Evolutionary conservation across 768 basidiomycete species (phyloP).

Genomic region (Lentinula edodes): DNA sequence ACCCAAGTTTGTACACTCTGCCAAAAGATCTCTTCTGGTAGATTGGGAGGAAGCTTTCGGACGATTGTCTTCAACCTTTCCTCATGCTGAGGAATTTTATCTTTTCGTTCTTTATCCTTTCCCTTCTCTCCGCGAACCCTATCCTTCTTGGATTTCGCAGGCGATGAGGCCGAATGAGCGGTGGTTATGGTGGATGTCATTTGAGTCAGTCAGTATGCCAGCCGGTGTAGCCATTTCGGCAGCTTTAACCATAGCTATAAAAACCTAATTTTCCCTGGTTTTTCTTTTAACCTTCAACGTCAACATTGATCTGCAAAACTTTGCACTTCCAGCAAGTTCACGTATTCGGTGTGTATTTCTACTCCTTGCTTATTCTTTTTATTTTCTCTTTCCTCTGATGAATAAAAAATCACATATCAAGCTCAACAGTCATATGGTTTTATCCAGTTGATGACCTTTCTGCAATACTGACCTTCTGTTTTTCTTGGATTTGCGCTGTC

Average conservation of each 20-base stretch:
- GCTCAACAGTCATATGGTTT: conserved; percentile 58
- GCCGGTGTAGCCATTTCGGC: background rate
- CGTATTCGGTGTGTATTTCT: background rate
- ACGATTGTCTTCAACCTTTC: conserved; percentile 85
- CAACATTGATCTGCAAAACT: background rate
- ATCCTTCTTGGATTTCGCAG: conserved; percentile 30
- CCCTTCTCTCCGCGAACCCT: conserved; percentile 28
- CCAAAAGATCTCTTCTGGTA: conserved; percentile 95
- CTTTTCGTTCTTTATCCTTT: conserved; percentile 23
- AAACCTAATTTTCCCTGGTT: background rate
- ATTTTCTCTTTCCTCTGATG: conserved; percentile 30
- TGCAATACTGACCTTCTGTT: conserved; percentile 46
- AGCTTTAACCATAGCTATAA: background rate
- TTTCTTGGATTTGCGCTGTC: background rate
- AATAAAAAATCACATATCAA: conserved; percentile 54
- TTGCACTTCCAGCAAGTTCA: background rate
- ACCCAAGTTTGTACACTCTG: conserved; percentile 85
- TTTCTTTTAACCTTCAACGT: background rate
- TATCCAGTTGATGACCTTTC: conserved; percentile 48
- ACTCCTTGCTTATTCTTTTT: background rate
- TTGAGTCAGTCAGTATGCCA: background rate
- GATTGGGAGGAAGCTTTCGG: conserved; percentile 82
- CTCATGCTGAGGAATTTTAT: conserved; percentile 16
- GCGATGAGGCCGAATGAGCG: conserved; percentile 17
- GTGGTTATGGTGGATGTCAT: conserved; percentile 9